Evolutionary conservation across 768 basidiomycete species (phyloP).

Genomic region (Austroboletus festivus): DNA sequence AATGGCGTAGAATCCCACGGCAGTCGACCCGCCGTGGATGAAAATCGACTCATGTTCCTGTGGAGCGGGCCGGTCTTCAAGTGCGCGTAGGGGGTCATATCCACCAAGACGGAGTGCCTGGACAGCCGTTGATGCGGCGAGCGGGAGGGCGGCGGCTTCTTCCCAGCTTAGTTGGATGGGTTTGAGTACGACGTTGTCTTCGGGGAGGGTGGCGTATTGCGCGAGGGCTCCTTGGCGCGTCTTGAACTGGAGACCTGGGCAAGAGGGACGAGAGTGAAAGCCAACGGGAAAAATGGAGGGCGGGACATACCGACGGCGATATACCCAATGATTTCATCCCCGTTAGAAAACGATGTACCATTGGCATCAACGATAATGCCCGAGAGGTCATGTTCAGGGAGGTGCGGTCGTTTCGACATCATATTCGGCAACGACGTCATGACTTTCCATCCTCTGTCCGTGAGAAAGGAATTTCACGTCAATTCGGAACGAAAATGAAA

Average conservation of each 20-base stretch:
- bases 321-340: slow-evolving; percentile 65
- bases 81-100: slow-evolving; percentile 40
- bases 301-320: slow-evolving; percentile 36
- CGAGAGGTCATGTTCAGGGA: slow-evolving; percentile 60
- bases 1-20: slow-evolving; percentile 68
- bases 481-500: neutral
- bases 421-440: slow-evolving; percentile 49
- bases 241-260: slow-evolving; percentile 28
- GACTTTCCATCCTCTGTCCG: slow-evolving; percentile 59
- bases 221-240: slow-evolving; percentile 54
- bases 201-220: slow-evolving; percentile 52
- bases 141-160: slow-evolving; percentile 58
- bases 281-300: too few species aligned
- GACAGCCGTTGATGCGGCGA: slow-evolving; percentile 60
- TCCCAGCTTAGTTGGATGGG: slow-evolving; percentile 50
- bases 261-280: neutral
- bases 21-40: slow-evolving; percentile 67
- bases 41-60: slow-evolving; percentile 49
- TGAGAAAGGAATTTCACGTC: too few species aligned
- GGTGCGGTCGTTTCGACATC: slow-evolving; percentile 45
- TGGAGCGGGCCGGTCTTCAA: neutral
- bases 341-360: slow-evolving; percentile 47
- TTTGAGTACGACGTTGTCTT: slow-evolving; percentile 35
- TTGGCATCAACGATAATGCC: slow-evolving; percentile 60
- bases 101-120: slow-evolving; percentile 48